Base-by-base conservation (phyloP, 2,329 filamentous ascomycete species). In the Aspergillus oerlinghausenensis region DNA sequence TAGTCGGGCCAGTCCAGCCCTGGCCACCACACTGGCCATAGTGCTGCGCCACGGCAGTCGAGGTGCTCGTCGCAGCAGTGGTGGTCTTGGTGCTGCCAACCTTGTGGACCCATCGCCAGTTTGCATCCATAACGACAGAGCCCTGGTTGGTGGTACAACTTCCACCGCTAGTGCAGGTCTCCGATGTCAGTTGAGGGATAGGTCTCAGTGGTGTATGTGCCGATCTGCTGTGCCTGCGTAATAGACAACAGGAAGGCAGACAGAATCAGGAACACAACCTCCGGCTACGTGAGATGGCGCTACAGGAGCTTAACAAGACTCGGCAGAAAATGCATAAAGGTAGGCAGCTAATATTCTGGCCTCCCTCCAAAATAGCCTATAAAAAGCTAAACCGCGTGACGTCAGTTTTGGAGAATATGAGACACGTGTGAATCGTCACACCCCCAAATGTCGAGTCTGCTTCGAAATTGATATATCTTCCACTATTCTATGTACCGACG, bases 41-140 rank as follows among this genome's bases (percentile, higher is more conserved):
- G 28, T 61, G 65, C 51, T 60, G 55, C 28, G 66, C 67, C 23
- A 54, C 61, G 3, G 57, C 61, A 43, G 40, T 21, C 7, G 17
- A n/a, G 38, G 53, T 58, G 49, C 50, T 57, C 1, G 57, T 49
- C 6, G 42, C 53, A 25, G 56, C 29, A 2, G 57, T 47, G 23
- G 62, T 60, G n/a, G n/a, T n/a, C n/a, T n/a, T 80, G 60, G 75
- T 79, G 47, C 77, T 76, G 5, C 67, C 64, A 45, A 71, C 75
- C 38, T 72, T 70, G 70, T 84, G 81, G 51, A 83, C 69, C 82
- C 82, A 84, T 53, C 82, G 77, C 82, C 82, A 85, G 73, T 84
- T 84, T 58, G 80, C 65, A 64, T 84, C 81, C 58, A 85, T 69
- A 53, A 79, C 79, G 50, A 85, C 73, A 53, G 76, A 77, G 51